phyloP scores from a whole-genome alignment of 176 grass and related monocot species.

The Juncus inflexus region DNA sequence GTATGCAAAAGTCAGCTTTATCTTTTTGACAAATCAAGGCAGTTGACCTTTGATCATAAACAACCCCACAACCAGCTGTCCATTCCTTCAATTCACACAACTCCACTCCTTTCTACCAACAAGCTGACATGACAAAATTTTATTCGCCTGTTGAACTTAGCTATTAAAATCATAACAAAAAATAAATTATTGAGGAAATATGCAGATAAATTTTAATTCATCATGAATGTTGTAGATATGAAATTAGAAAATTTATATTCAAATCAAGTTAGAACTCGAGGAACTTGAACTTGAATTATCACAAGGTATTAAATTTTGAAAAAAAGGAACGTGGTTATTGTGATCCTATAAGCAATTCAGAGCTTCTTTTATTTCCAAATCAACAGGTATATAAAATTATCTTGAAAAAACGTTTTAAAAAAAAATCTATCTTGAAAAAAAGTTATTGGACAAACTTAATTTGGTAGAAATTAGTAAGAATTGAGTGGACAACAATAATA shows the following conservation, averaged over 20 bases:
- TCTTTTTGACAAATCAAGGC: too few relatives aligned
- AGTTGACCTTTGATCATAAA: too few relatives aligned
- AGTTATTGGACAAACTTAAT: background rate
- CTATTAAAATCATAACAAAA: background rate
- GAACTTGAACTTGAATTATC: too few relatives aligned
- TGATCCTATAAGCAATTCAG: too few relatives aligned
- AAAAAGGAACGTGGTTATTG: too few relatives aligned
- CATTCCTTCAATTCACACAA: background rate
- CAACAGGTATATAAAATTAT: background rate
- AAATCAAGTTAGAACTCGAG: too few relatives aligned
- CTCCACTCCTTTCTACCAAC: slow-evolving; percentile 6
- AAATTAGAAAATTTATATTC: background rate
- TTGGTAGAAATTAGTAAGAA: background rate
- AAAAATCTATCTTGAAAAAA: background rate
- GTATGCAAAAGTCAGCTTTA: too few relatives aligned
- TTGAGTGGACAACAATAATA: background rate
- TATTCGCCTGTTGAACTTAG: background rate
- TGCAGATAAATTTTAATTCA: background rate
- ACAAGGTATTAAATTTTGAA: too few relatives aligned
- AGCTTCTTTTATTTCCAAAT: too few relatives aligned
- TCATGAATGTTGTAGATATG: background rate
- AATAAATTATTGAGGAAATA: background rate
- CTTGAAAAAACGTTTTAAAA: background rate
- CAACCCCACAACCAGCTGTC: too few relatives aligned
- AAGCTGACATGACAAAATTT: background rate